A percentile compares a stretch with the other conserved stretches of the same genome.
These are phyloP conservation scores for Fusarium setosum DNA, from an alignment of 2,329 filamentous ascomycete genomes.

Conservation along the genomic window DNA sequence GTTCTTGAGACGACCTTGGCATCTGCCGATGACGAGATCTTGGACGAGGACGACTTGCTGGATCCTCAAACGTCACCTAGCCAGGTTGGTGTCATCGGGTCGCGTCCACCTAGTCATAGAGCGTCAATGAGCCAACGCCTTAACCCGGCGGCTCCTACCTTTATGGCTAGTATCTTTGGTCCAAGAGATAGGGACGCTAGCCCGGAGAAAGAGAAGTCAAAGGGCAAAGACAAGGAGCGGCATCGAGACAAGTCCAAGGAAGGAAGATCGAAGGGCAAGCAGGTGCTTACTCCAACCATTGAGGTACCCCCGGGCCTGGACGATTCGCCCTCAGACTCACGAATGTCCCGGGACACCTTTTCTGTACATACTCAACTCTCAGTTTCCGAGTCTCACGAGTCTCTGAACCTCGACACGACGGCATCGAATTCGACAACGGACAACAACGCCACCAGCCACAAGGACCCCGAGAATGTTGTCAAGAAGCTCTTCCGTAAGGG, in stretches of 20 bases:
- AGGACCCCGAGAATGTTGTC: conserved; percentile 68
- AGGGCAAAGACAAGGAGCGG: conserved; percentile 50
- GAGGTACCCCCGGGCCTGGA: conserved; percentile 52
- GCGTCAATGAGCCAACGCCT: conserved; percentile 69
- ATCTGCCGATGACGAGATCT: conserved; percentile 72
- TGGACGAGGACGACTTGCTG: conserved; percentile 67
- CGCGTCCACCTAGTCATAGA: conserved; percentile 66
- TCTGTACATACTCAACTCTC: conserved; percentile 70
- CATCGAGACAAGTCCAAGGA: conserved; percentile 48
- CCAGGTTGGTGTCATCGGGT: conserved; percentile 81
- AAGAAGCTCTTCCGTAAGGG: conserved; percentile 73
- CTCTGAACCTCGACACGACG: conserved; percentile 64
- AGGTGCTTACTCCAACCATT: conserved; percentile 51
- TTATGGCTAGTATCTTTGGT: conserved; percentile 78
- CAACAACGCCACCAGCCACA: conserved; percentile 54
- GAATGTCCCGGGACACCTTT: conserved; percentile 66
- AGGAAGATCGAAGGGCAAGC: conserved; percentile 52
- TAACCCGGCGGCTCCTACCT: conserved; percentile 90
- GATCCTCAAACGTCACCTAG: conserved; percentile 65
- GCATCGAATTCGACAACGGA: conserved; percentile 70
- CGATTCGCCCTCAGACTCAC: conserved; percentile 64
- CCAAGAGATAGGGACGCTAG: conserved; percentile 51
- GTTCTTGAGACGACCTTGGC: conserved; percentile 70
- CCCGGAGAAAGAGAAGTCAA: conserved; percentile 36
- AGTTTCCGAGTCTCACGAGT: conserved; percentile 70